Evolutionary conservation across 2,329 filamentous ascomycete species (phyloP).

Genomic region (Venturia aucupariae): DNA sequence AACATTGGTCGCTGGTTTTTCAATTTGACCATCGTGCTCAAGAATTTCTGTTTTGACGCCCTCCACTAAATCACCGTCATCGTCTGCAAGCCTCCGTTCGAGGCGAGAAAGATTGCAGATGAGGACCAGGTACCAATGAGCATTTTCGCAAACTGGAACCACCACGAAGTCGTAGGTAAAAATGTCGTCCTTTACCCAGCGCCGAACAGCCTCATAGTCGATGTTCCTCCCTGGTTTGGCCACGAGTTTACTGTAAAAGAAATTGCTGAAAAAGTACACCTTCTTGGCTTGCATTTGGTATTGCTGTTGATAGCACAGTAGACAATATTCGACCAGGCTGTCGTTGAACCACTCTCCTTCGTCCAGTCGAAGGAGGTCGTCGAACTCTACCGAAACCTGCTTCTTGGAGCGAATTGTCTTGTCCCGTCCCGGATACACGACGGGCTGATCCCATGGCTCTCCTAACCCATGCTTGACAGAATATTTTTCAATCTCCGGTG

Average conservation of each 20-base stretch:
- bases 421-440: slow-evolving; percentile 47
- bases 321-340: slow-evolving; percentile 81
- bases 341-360: slow-evolving; percentile 87
- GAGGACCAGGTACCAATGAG: slow-evolving; percentile 91
- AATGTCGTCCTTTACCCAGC: slow-evolving; percentile 77
- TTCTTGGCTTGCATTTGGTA: not conserved
- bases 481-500: slow-evolving; percentile 6
- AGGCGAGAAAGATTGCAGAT: slow-evolving; percentile 78
- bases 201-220: slow-evolving; percentile 76
- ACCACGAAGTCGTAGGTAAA: slow-evolving; percentile 82
- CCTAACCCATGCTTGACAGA: slow-evolving; percentile 1
- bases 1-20: not conserved
- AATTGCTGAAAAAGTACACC: slow-evolving; percentile 86
- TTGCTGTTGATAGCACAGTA: slow-evolving; percentile 41
- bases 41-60: not conserved
- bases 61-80: not conserved
- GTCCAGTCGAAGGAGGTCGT: slow-evolving; percentile 69
- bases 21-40: not conserved
- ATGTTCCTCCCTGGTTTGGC: slow-evolving; percentile 45
- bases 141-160: slow-evolving; percentile 79
- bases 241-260: slow-evolving; percentile 65
- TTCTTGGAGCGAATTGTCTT: slow-evolving; percentile 41
- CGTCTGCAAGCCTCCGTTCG: slow-evolving; percentile 20
- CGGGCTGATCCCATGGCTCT: slow-evolving; percentile 28
- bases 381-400: slow-evolving; percentile 56